These are phyloP conservation scores for Tetradesmus obliquus DNA, from an alignment of 139 green algal genomes.

Conservation along the genomic window DNA sequence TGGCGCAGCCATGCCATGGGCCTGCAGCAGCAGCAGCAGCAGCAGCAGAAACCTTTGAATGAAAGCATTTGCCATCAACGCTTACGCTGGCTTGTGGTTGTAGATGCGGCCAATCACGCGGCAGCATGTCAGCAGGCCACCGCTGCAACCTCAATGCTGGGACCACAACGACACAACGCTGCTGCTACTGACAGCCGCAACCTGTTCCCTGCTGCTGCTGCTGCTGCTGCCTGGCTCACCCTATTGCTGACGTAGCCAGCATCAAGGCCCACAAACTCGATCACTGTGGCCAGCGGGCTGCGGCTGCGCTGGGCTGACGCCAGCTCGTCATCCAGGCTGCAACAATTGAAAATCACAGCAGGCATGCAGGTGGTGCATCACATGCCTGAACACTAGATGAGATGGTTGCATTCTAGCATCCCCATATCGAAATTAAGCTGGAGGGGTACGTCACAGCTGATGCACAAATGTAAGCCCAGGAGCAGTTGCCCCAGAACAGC, in stretches of 20 bases:
- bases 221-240: not conserved
- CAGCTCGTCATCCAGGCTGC: not conserved
- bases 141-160: too few species aligned
- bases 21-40: not conserved
- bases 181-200: not conserved
- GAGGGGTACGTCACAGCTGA: too few species aligned
- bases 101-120: too few species aligned
- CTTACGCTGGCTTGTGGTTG: too few species aligned
- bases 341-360: not conserved
- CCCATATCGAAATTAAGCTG: too few species aligned
- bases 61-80: too few species aligned
- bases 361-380: too few species aligned
- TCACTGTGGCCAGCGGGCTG: not conserved
- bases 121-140: too few species aligned
- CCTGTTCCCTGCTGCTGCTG: not conserved
- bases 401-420: too few species aligned
- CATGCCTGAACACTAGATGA: too few species aligned
- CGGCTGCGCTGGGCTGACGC: not conserved
- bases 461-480: too few species aligned
- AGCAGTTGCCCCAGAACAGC: too few species aligned
- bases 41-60: not conserved
- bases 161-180: not conserved
- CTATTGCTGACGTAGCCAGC: not conserved
- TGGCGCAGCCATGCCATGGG: not conserved
- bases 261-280: not conserved